These are phyloP conservation scores for Fusarium falciforme DNA, from an alignment of 2,329 filamentous ascomycete genomes.

Conservation along the genomic window DNA sequence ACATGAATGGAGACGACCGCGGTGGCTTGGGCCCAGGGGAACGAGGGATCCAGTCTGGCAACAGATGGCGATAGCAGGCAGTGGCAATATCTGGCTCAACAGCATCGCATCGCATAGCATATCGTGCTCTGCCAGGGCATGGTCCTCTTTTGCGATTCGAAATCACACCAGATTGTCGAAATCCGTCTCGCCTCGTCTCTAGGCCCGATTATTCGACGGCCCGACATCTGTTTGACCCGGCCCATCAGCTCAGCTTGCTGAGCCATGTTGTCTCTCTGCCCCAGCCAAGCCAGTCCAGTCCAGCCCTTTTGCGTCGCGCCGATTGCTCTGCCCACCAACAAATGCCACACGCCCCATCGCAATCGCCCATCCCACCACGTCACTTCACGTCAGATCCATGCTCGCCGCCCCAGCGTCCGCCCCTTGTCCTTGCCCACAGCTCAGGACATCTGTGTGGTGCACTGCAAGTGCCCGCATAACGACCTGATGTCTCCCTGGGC, in stretches of 20 bases:
- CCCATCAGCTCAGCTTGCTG: slow-evolving; percentile 34
- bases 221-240: slow-evolving; percentile 32
- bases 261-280: slow-evolving; percentile 27
- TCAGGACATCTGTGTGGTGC: slow-evolving; percentile 30
- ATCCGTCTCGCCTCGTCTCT: slow-evolving; percentile 25
- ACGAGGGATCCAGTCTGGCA: slow-evolving; percentile 14
- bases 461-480: slow-evolving; percentile 38
- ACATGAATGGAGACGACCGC: slow-evolving; percentile 32
- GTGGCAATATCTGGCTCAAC: slow-evolving; percentile 32
- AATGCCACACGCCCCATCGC: slow-evolving; percentile 40
- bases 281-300: slow-evolving; percentile 15
- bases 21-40: slow-evolving; percentile 28
- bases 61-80: slow-evolving; percentile 16
- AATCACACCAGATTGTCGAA: slow-evolving; percentile 12
- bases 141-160: slow-evolving; percentile 7
- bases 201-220: slow-evolving; percentile 37
- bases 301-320: slow-evolving; percentile 30
- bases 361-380: slow-evolving; percentile 43
- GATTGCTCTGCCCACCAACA: slow-evolving; percentile 40
- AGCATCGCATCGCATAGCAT: slow-evolving; percentile 20
- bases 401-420: slow-evolving; percentile 29
- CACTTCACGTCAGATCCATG: slow-evolving; percentile 46
- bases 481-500: slow-evolving; percentile 28
- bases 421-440: slow-evolving; percentile 35
- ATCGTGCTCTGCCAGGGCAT: slow-evolving; percentile 11